These are phyloP conservation scores for Magnusiomyces fungicola DNA, from an alignment of 1,139 yeast species.

Conservation along the genomic window DNA sequence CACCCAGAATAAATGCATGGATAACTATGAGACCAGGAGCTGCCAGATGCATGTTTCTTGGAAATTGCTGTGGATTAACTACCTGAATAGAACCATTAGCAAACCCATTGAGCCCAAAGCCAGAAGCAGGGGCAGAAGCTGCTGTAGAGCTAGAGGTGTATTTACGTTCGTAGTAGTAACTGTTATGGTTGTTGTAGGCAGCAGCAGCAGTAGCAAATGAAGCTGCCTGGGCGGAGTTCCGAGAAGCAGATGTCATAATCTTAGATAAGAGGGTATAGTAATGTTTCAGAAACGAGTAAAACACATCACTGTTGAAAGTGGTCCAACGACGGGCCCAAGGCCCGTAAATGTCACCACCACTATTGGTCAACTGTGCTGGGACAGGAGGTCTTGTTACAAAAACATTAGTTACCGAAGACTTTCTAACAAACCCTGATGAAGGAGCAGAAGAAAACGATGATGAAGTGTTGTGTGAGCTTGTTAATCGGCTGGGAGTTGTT, in stretches of 20 bases:
- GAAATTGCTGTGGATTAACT: neutral
- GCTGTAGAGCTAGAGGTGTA: neutral
- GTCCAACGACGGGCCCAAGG: conserved; percentile 67
- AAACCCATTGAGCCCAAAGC: neutral
- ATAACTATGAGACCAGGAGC: conserved; percentile 34
- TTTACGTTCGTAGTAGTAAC: neutral
- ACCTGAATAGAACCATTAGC: neutral
- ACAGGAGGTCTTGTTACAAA: conserved; percentile 40
- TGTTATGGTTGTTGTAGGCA: neutral
- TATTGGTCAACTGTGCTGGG: conserved; percentile 45
- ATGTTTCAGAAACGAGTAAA: conserved; percentile 70
- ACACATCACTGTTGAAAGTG: conserved; percentile 45
- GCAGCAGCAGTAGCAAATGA: neutral
- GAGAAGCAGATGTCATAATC: conserved; percentile 9
- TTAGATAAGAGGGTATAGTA: conserved; percentile 37
- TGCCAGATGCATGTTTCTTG: conserved; percentile 26
- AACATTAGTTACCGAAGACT: conserved; percentile 20
- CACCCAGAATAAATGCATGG: conserved; percentile 31
- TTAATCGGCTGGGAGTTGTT: too few species aligned
- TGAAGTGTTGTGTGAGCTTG: neutral
- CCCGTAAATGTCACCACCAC: conserved; percentile 46
- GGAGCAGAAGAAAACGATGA: conserved; percentile 1
- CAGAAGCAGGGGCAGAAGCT: too few species aligned
- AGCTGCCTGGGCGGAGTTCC: neutral
- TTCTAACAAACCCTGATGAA: neutral